These are phyloP conservation scores for Didymosphaeria variabile DNA, from an alignment of 2,329 filamentous ascomycete species.

Conservation along the genomic window DNA sequence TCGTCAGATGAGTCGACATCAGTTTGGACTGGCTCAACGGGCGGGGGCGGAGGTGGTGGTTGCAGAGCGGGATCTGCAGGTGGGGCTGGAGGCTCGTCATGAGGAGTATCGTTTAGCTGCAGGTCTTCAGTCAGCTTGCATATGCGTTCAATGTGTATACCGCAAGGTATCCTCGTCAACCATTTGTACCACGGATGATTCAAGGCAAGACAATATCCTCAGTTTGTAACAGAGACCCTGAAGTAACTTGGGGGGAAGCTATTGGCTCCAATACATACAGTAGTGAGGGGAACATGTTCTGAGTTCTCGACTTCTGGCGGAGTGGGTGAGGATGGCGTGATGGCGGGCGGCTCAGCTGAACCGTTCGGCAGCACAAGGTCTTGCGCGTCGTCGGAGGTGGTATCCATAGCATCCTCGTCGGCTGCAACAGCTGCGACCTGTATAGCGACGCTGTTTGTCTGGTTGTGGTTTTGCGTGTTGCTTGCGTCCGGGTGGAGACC, in stretches of 20 bases:
- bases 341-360: slow-evolving; percentile 25
- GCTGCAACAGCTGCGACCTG: slow-evolving; percentile 36
- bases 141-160: not conserved
- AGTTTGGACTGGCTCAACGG: slow-evolving; percentile 38
- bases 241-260: not conserved
- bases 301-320: slow-evolving; percentile 18
- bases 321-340: slow-evolving; percentile 28
- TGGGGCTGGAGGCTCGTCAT: slow-evolving; percentile 31
- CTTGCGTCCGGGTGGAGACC: slow-evolving; percentile 20
- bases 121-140: slow-evolving; percentile 26
- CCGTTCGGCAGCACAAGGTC: slow-evolving; percentile 34
- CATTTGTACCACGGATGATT: not conserved
- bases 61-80: slow-evolving; percentile 33
- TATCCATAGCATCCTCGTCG: slow-evolving; percentile 52
- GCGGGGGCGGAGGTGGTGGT: slow-evolving; percentile 45
- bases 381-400: slow-evolving; percentile 44
- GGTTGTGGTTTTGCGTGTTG: slow-evolving; percentile 20
- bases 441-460: slow-evolving; percentile 33
- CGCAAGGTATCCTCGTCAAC: too few relatives aligned
- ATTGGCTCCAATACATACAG: not conserved
- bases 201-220: not conserved
- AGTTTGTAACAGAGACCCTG: not conserved
- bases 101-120: slow-evolving; percentile 25
- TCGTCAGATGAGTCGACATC: slow-evolving; percentile 49
- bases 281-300: not conserved